Evolutionary conservation across 768 basidiomycete genomes (phyloP).

Genomic region (Plicaturopsis crispa): DNA sequence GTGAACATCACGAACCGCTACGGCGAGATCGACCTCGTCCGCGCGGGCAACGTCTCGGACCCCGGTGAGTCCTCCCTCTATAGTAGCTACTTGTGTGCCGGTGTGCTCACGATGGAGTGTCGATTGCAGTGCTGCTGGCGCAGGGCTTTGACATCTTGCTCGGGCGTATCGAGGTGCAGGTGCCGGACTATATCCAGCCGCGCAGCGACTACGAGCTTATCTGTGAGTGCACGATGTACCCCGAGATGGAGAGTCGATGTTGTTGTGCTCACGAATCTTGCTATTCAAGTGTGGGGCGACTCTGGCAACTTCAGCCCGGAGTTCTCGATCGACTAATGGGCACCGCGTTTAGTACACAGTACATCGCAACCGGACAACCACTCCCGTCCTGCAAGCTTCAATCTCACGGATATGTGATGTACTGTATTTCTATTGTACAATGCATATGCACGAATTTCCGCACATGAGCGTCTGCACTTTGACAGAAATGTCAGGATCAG

Average conservation of each 20-base stretch:
- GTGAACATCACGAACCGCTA: constrained; percentile 22
- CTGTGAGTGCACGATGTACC: no score
- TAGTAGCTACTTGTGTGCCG: background rate
- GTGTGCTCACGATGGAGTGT: background rate
- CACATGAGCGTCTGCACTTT: no score
- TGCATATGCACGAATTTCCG: no score
- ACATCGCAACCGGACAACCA: no score
- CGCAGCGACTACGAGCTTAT: constrained; percentile 25
- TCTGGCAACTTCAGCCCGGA: constrained; percentile 27
- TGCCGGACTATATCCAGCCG: constrained; percentile 19
- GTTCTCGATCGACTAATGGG: constrained; percentile 22
- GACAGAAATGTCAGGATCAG: no score
- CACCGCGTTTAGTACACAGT: no score
- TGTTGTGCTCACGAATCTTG: background rate
- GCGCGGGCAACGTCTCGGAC: constrained; percentile 13
- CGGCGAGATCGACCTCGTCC: constrained; percentile 20
- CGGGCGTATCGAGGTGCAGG: constrained; percentile 17
- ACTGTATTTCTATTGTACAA: no score
- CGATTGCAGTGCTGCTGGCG: constrained; percentile 19
- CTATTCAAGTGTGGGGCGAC: constrained; percentile 31
- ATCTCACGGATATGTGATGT: no score
- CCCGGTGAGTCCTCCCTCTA: constrained; percentile 13
- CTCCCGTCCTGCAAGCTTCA: no score
- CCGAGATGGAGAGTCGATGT: no score
- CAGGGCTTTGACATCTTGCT: constrained; percentile 19